Base-by-base conservation (phyloP, 148 eudicot genomes). In the Chenopodium album region DNA sequence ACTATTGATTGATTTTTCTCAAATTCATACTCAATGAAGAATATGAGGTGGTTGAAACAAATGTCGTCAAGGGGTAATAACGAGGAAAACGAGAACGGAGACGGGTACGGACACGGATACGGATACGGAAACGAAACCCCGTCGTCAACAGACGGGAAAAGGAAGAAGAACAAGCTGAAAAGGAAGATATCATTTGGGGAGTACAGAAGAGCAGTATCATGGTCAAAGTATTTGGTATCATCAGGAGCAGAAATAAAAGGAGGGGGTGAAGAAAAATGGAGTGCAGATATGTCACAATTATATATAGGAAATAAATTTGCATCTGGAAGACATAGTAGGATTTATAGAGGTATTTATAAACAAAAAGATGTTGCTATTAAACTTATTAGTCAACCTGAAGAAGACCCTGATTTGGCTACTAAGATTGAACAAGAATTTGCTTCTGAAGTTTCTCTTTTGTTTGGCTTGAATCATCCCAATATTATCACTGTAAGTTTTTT, bases 231-330 rank as follows among this genome's bases (percentile, higher is more conserved):
- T 81, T 84, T 96, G 79, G 92, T 96, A 14, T 94, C 98, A 16
- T 81, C 90, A 0, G 99, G 98, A 4, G 98, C 90, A 3, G 97
- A 88, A 78, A 94, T 94, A 26, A 94, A 92, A 56, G 98, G 93
- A 11, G 94, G 88, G 16, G 93, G 89, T 2, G 98, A 89, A 67
- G 94, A 88, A 4, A 89, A 88, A 78, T 96, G 99, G 99, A 90
- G 98, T 75, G 99, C 99, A 4, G 99, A 96, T 64, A 94, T 96
- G 99, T 96, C 99, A 20, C 89, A 92, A 84, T 81, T 96, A 29
- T 90, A 85, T 26, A 92, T 96, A 10, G 98, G 99, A 4, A 88
- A 82, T 37, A 96, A 96, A 59, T 96, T 96, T 76, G 99, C 98
- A 1, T 81, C 94, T 0, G 99, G 99, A 14, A 83, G 94, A 79